Evolutionary conservation across 2,329 filamentous ascomycete genomes (phyloP).

Genomic region (Colletotrichum phormii): DNA sequence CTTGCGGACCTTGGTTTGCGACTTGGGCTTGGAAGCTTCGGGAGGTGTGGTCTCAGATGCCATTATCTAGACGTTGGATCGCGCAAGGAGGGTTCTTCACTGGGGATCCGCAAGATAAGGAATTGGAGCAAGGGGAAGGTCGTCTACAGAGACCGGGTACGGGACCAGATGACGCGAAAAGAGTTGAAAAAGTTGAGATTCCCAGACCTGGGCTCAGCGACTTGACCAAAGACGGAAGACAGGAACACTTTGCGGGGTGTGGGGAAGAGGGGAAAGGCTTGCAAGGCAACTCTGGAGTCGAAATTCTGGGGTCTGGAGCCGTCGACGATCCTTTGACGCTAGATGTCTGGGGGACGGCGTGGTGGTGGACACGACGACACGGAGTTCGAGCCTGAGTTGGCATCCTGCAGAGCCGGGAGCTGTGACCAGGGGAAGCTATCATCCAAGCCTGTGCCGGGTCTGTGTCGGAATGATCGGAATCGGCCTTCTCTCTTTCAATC

Average conservation of each 20-base stretch:
- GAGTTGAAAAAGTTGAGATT: constrained; percentile 21
- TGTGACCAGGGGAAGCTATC: not conserved
- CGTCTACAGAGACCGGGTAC: constrained; percentile 8
- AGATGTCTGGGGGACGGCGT: constrained; percentile 15
- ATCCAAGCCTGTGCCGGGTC: not conserved
- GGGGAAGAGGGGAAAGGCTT: constrained; percentile 37
- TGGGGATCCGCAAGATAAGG: not conserved
- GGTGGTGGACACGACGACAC: constrained; percentile 10
- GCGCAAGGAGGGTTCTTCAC: not conserved
- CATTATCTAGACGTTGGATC: constrained; percentile 13
- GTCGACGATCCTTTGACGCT: constrained; percentile 30
- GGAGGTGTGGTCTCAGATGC: constrained; percentile 38
- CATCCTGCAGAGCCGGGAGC: not conserved
- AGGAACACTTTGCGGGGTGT: constrained; percentile 40
- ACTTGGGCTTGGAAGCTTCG: constrained; percentile 44
- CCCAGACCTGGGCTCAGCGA: constrained; percentile 7
- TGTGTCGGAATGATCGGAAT: constrained; percentile 22
- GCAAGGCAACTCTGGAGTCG: constrained; percentile 13
- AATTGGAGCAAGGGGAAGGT: constrained; percentile 26
- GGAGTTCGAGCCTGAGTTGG: constrained; percentile 11
- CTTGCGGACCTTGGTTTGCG: constrained; percentile 52
- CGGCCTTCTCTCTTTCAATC: not conserved
- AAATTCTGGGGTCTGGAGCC: constrained; percentile 28
- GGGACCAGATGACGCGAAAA: constrained; percentile 29
- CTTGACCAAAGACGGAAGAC: constrained; percentile 30